Conservation (phyloP, 2,329 filamentous ascomycete genomes). For the Cryphonectria carpinicola region DNA sequence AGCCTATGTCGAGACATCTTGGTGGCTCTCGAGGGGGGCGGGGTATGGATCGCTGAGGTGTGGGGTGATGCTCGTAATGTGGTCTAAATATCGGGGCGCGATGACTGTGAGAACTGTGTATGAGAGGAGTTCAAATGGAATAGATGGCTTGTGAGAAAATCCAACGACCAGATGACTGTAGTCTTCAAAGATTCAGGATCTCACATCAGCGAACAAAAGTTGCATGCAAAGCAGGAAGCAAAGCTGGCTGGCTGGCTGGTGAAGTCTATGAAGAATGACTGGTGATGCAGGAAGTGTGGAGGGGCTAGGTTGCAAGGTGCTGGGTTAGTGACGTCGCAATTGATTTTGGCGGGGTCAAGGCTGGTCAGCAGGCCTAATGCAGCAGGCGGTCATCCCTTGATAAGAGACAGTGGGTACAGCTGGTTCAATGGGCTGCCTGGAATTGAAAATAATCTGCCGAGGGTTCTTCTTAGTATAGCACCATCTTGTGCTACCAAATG, state of each 20-base stretch:
- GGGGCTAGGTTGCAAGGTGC: not conserved
- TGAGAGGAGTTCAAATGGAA: not conserved
- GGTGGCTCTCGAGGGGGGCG: not conserved
- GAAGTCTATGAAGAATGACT: not conserved
- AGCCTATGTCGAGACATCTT: constrained; percentile 53
- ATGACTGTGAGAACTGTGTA: not conserved
- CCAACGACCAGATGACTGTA: not conserved
- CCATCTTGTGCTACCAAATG: not conserved
- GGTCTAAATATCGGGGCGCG: not conserved
- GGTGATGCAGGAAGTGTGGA: not conserved
- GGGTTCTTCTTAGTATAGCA: too few relatives aligned
- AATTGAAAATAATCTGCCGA: not conserved
- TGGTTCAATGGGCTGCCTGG: constrained; percentile 8
- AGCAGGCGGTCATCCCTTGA: constrained; percentile 20
- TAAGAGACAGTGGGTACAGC: not conserved
- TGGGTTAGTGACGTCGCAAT: not conserved
- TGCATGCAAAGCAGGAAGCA: not conserved
- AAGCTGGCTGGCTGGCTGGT: not conserved
- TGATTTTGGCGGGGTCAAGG: constrained; percentile 13
- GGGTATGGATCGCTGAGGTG: not conserved
- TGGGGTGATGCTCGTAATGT: not conserved
- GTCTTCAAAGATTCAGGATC: not conserved
- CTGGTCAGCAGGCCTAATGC: constrained; percentile 7
- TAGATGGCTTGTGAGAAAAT: not conserved
- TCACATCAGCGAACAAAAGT: not conserved